These are phyloP conservation scores for Pelargonium myrrhifolium DNA, from an alignment of 441 rosid genomes.

Conservation along the genomic window DNA sequence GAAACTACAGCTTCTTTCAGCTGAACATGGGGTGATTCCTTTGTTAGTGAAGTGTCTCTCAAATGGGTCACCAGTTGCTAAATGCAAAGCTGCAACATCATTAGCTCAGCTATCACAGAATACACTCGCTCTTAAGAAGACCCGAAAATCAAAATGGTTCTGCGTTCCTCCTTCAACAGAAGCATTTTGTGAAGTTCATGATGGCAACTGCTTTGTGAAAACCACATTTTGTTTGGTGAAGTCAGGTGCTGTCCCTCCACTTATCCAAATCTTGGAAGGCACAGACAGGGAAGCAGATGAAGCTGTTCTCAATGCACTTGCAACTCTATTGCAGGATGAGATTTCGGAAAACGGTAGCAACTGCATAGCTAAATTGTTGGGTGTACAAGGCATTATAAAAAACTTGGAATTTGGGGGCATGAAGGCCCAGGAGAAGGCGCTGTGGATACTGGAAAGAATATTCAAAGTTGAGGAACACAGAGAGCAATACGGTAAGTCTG, in stretches of 20 bases:
- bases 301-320: slow-evolving; percentile 41
- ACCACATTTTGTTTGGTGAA: slow-evolving; percentile 55
- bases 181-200: slow-evolving; percentile 47
- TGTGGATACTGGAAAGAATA: slow-evolving; percentile 52
- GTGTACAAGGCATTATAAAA: slow-evolving; percentile 34
- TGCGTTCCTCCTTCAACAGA: slow-evolving; percentile 37
- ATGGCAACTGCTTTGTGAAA: slow-evolving; percentile 41
- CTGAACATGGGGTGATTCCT: slow-evolving; percentile 46
- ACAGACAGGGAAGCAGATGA: slow-evolving; percentile 49
- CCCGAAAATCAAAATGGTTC: slow-evolving; percentile 37
- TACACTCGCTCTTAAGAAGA: slow-evolving; percentile 35
- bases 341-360: slow-evolving; percentile 50
- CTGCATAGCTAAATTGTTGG: slow-evolving; percentile 32
- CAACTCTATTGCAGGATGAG: slow-evolving; percentile 50
- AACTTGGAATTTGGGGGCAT: slow-evolving; percentile 32
- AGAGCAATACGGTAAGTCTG: slow-evolving; percentile 34
- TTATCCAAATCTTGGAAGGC: slow-evolving; percentile 40
- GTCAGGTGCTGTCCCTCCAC: slow-evolving; percentile 43
- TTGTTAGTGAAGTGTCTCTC: slow-evolving; percentile 50
- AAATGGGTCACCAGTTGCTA: slow-evolving; percentile 34
- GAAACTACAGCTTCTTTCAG: slow-evolving; percentile 50
- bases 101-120: slow-evolving; percentile 59
- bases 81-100: slow-evolving; percentile 44
- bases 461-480: slow-evolving; percentile 40
- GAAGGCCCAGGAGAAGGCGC: slow-evolving; percentile 49